Base-by-base conservation (phyloP, 2,329 filamentous ascomycete genomes). In the Basipetospora chlamydospora region DNA sequence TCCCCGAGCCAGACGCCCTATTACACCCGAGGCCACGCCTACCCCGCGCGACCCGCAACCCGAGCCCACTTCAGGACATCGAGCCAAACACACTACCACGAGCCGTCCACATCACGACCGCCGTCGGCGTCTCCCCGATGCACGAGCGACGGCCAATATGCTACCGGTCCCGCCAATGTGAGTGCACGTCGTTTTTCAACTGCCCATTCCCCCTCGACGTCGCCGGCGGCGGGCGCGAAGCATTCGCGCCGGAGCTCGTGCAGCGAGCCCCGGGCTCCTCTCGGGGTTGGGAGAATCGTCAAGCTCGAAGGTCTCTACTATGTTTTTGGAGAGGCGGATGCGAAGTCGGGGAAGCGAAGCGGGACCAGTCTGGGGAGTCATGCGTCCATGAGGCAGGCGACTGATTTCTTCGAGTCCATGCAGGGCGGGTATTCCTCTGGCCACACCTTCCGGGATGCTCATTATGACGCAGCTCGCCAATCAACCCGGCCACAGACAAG, bases 111-210 rank as follows among this genome's bases (percentile, higher is more conserved):
- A 52, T 63, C 55, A 46, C 61, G 60, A 48, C 61, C 59, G 41
- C 63, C 60, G 28, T 59, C 63, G 41, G 70, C 71, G 51, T 75
- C 70, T 43, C 70, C 70, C 43, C 66, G 70, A 48, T 75, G 70
- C 61, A 73, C 67, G 54, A 74, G 70, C 63, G 65, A 63, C 52
- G 70, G 70, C 55, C 61, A 70, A 52, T 75, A 75, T 63, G 70
- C 67, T 59, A 36, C 34, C 34, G 29, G 29, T 25, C 73, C 70
- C 59, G 69, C 67, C 60, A 70, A 74, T 73, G 70, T 75, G 70
- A 75, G 70, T 75, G 56, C 26, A 36, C 25, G 28, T 28, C 34
- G 26, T 36, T 17, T 28, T 36, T 36, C 34, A 28, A 21, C 26
- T 28, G 6, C 26, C 11, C 29, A 28, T 26, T 35, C 33, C 34